Base-by-base conservation (phyloP, 495 filamentous ascomycete species). In the Usnea hakonensis region DNA sequence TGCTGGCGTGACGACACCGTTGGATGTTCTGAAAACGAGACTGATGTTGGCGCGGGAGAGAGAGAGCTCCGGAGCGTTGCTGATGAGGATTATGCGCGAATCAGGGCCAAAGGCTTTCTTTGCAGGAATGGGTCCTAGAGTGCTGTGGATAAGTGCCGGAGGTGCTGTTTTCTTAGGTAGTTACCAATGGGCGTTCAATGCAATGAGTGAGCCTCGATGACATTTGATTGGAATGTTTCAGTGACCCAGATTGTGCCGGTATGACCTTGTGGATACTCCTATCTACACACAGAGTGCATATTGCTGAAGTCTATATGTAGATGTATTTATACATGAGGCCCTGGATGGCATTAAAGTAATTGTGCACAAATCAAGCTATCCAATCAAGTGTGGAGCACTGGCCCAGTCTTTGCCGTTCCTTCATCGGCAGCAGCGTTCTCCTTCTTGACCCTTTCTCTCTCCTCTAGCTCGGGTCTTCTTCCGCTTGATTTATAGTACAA, bases 21-120 rank as follows among this genome's bases (percentile, higher is more conserved):
- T 98, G 65, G 94, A 98, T 76, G 94, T 97, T 66, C 81, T 97
- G 64, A 98, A 98, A 81, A 98, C 94, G 64, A 79, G 94, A 62
- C 84, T 98, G 74, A 98, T 98, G 94, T 76, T 98, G 70, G 87
- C 88, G 32, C 75, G 78, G 37, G 74, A 81, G 48, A 80, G 81
- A 54, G 79, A 85, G 66, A 75, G 80, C 16, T 77, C 89, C 28
- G 66, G 74, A 48, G 74, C 75, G 26, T 78, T 96, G 60, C 75
- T 93, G 64, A 76, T 73, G 57, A 77, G 81, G 32, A 88, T 97
- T 46, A 76, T 90, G 65, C 77, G 75, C 52, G 85, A 90, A 66
- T 79, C 82, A 62, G 95, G 95, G 1, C 67, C 84, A 7, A 79
- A 85, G 56, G 90, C 88, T 21, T 91, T 97, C 71, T 95, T 95